A percentile compares a stretch with the other conserved stretches of the same genome.
Conservation (phyloP, 305 asterid genomes). For the Rubia balearica region DNA sequence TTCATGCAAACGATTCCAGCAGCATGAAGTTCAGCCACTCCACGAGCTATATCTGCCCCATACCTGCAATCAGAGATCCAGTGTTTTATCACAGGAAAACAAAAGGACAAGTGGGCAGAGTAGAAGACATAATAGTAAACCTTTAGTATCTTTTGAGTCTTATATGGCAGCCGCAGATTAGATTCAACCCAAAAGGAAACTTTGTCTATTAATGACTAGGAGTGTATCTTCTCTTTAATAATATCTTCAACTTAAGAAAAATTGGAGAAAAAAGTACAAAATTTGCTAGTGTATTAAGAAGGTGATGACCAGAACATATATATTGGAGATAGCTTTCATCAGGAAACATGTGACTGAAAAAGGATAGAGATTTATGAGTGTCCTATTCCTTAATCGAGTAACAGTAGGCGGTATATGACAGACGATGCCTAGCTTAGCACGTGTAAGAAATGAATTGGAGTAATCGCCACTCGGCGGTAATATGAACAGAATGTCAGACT, state of each 20-base stretch:
- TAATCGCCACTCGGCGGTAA: neutral
- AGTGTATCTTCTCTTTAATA: neutral
- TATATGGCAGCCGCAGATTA: neutral
- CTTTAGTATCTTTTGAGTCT: neutral
- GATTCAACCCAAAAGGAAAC: neutral
- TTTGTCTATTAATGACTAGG: neutral
- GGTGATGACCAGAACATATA: neutral
- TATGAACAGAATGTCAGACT: neutral
- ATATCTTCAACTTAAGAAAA: neutral
- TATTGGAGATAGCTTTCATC: neutral
- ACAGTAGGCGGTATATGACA: neutral
- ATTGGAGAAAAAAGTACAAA: neutral
- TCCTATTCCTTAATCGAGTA: neutral
- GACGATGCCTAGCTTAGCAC: neutral
- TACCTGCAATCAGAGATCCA: slow-evolving; percentile 49
- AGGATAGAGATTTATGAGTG: neutral
- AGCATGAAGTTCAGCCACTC: slow-evolving; percentile 97
- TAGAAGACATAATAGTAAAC: neutral
- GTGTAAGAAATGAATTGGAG: neutral
- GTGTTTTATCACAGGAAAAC: slow-evolving; percentile 22
- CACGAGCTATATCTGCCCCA: slow-evolving; percentile 98
- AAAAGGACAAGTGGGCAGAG: neutral
- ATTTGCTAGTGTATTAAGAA: neutral
- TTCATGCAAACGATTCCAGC: slow-evolving; percentile 98
- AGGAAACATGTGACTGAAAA: neutral